Percentiles rank a stretch among this genome's conserved stretches.
phyloP scores from a whole-genome alignment of 129 eudicot genomes.

The Flaveria bidentis region DNA sequence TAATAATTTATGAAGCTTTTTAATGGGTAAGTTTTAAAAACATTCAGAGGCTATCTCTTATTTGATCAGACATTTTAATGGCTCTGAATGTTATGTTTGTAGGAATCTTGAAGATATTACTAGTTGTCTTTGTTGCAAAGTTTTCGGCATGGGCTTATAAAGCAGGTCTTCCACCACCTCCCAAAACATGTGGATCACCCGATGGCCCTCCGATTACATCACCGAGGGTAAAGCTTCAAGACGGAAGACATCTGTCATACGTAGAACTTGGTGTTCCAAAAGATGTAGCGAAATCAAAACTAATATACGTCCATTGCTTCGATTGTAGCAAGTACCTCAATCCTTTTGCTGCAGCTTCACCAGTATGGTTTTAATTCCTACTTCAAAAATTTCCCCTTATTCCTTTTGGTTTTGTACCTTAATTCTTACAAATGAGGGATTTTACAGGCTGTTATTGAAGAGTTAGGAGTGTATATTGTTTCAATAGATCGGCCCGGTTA shows the following conservation, averaged over 20 bases:
- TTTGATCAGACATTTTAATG: too few species aligned
- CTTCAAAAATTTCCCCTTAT: neutral
- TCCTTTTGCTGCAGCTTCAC: slow-evolving; percentile 45
- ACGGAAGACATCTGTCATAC: slow-evolving; percentile 78
- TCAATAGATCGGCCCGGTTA: slow-evolving; percentile 79
- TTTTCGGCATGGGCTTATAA: slow-evolving; percentile 60
- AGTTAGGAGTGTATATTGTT: slow-evolving; percentile 61
- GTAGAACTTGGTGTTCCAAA: slow-evolving; percentile 64
- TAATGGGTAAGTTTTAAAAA: too few species aligned
- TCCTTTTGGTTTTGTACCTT: neutral
- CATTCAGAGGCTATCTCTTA: too few species aligned
- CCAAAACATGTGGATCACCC: slow-evolving; percentile 56
- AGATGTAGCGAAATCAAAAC: slow-evolving; percentile 59
- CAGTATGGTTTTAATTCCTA: slow-evolving; percentile 26
- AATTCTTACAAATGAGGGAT: neutral
- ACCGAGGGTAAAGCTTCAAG: slow-evolving; percentile 61
- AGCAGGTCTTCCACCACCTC: slow-evolving; percentile 62
- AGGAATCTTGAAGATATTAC: slow-evolving; percentile 1
- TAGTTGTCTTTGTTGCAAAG: slow-evolving; percentile 46
- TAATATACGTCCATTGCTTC: slow-evolving; percentile 71
- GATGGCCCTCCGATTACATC: slow-evolving; percentile 73
- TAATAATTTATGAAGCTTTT: too few species aligned
- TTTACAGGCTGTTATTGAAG: slow-evolving; percentile 53
- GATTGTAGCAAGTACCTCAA: slow-evolving; percentile 54
- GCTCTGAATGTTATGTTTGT: neutral